phyloP scores from a whole-genome alignment of 2,329 filamentous ascomycete genomes.

The Thielaviopsis cerberus region DNA sequence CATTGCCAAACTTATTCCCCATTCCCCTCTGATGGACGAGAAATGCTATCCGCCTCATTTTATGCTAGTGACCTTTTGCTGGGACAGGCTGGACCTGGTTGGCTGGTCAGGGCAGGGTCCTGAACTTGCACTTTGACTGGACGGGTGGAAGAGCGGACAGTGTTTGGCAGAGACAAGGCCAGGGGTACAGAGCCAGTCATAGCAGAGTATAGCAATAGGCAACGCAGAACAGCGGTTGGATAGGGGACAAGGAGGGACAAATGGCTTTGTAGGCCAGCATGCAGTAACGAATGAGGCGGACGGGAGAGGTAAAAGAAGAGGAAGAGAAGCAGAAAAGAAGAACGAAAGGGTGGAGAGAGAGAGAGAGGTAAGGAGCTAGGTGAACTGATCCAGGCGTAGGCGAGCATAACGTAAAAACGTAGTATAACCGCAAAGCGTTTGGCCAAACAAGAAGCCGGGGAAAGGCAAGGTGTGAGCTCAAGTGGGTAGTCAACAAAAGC shows the following conservation, averaged over 20 bases:
- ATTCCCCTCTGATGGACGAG: too few relatives aligned
- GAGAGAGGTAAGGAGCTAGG: not conserved
- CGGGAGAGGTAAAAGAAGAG: not conserved
- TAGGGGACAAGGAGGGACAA: not conserved
- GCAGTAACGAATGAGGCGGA: not conserved
- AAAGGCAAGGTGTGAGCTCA: not conserved
- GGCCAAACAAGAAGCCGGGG: not conserved
- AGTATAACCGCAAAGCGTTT: not conserved
- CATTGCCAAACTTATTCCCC: too few relatives aligned
- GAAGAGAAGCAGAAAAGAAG: not conserved
- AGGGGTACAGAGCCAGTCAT: not conserved
- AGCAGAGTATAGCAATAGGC: too few relatives aligned
- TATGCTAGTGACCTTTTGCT: too few relatives aligned
- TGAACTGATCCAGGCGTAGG: too few relatives aligned
- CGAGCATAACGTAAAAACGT: not conserved
- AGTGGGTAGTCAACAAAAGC: too few relatives aligned
- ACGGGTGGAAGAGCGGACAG: not conserved
- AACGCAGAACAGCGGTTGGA: too few relatives aligned
- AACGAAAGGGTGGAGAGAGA: not conserved
- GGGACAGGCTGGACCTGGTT: not conserved
- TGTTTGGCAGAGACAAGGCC: not conserved
- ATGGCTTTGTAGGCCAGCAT: too few relatives aligned
- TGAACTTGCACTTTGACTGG: not conserved
- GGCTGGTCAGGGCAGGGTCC: not conserved
- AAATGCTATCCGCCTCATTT: too few relatives aligned